These are phyloP conservation scores for Castanea crenata DNA, from an alignment of 306 rosid species.

Conservation along the genomic window DNA sequence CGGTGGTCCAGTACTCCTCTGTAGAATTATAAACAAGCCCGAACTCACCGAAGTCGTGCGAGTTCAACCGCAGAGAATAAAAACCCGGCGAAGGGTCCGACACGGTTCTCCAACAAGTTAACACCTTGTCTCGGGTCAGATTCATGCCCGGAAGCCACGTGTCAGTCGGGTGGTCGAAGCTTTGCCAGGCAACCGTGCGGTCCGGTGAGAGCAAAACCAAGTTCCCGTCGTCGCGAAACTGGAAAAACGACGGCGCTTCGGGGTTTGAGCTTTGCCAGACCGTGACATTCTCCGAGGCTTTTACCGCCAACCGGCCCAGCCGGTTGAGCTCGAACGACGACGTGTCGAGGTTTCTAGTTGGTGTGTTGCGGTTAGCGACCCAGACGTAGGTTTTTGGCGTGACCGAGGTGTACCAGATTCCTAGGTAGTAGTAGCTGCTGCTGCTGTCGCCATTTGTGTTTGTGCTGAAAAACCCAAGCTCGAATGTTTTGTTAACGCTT, in stretches of 20 bases:
- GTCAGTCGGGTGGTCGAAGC: conserved; percentile 77
- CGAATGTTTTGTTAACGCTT: conserved; percentile 52
- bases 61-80: conserved; percentile 56
- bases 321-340: conserved; percentile 38
- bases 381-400: conserved; percentile 47
- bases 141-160: conserved; percentile 87
- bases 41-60: conserved; percentile 54
- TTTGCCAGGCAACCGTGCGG: conserved; percentile 61
- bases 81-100: conserved; percentile 63
- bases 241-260: too few relatives aligned
- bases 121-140: conserved; percentile 36
- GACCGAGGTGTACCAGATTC: conserved; percentile 47
- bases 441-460: conserved; percentile 19
- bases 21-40: conserved; percentile 53
- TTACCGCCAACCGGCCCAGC: conserved; percentile 46
- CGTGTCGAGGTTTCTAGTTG: conserved; percentile 16
- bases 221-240: conserved; percentile 48
- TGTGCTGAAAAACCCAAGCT: conserved; percentile 50
- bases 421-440: conserved; percentile 32
- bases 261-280: conserved; percentile 35
- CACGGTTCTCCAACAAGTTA: conserved; percentile 50
- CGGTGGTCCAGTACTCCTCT: conserved; percentile 64
- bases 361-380: conserved; percentile 67
- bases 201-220: conserved; percentile 29
- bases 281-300: conserved; percentile 27